Conservation (phyloP, 148 eudicot genomes). For the Amaranthus cruentus region DNA sequence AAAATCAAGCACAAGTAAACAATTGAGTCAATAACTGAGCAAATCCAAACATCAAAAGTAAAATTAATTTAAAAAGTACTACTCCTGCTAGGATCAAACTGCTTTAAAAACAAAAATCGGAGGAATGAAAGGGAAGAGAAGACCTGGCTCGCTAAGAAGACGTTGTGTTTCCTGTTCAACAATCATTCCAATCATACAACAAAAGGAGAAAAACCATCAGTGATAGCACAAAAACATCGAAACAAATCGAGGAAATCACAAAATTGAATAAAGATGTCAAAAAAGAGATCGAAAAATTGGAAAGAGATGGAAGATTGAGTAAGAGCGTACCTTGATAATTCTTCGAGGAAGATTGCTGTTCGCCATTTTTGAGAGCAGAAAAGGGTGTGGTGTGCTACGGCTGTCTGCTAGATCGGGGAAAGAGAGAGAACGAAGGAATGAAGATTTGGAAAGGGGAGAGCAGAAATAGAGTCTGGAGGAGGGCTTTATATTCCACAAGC, state of each 20-base stretch:
- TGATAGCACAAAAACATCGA: background rate
- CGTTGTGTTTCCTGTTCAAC: slow-evolving; percentile 83
- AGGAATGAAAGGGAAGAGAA: background rate
- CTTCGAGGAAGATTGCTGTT: slow-evolving; percentile 37
- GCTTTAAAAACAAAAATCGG: background rate
- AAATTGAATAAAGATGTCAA: background rate
- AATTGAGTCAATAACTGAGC: background rate
- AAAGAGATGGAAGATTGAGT: background rate
- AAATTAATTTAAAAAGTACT: background rate
- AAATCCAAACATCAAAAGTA: background rate
- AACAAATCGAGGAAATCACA: background rate
- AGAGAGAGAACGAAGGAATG: background rate
- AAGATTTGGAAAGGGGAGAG: background rate
- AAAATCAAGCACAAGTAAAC: slow-evolving; percentile 5
- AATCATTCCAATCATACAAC: background rate
- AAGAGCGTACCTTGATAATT: slow-evolving; percentile 28
- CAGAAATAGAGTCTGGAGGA: background rate
- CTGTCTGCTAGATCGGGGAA: background rate
- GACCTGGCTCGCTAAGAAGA: slow-evolving; percentile 91
- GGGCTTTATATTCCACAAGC: background rate
- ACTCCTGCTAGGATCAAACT: too few relatives aligned
- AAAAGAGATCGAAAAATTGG: slow-evolving; percentile 14
- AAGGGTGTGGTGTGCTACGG: background rate
- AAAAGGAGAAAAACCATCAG: background rate
- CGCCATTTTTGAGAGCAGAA: slow-evolving; percentile 21